These are phyloP conservation scores for Ophiostoma piceae DNA, from an alignment of 2,329 filamentous ascomycete species.

Conservation along the genomic window DNA sequence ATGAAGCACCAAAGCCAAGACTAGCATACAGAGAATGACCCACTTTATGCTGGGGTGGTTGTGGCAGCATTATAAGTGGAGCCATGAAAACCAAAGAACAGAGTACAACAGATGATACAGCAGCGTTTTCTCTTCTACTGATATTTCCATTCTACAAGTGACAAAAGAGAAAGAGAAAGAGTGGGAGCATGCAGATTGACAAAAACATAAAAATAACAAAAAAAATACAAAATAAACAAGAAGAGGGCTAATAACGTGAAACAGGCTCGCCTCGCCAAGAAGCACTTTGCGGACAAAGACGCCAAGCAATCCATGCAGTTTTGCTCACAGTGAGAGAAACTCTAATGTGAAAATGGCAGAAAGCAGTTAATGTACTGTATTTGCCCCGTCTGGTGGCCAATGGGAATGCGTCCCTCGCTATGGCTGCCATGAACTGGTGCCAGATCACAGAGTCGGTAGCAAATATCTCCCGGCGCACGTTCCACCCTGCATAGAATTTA, in stretches of 20 bases:
- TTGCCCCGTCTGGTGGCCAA: not conserved
- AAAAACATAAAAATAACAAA: not conserved
- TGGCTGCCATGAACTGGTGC: not conserved
- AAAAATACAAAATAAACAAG: not conserved
- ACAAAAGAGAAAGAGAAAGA: not conserved
- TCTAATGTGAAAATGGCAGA: slow-evolving; percentile 5
- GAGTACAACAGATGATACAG: not conserved
- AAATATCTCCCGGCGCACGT: slow-evolving; percentile 12
- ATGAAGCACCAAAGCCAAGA: not conserved
- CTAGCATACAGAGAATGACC: not conserved
- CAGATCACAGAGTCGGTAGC: not conserved
- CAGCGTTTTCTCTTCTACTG: too few species aligned
- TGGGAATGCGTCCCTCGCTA: slow-evolving; percentile 1
- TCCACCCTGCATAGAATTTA: slow-evolving; percentile 1
- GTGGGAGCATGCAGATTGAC: not conserved
- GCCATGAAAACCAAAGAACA: not conserved
- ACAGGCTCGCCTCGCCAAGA: not conserved
- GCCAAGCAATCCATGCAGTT: not conserved
- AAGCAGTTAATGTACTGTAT: not conserved
- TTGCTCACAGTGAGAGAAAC: slow-evolving; percentile 13
- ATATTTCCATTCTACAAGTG: too few species aligned
- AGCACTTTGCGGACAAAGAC: not conserved
- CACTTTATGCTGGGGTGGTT: not conserved
- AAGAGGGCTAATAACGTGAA: not conserved
- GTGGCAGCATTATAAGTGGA: not conserved